Conservation (phyloP, 495 filamentous ascomycete genomes). For the Chlorociboria aeruginascens region DNA sequence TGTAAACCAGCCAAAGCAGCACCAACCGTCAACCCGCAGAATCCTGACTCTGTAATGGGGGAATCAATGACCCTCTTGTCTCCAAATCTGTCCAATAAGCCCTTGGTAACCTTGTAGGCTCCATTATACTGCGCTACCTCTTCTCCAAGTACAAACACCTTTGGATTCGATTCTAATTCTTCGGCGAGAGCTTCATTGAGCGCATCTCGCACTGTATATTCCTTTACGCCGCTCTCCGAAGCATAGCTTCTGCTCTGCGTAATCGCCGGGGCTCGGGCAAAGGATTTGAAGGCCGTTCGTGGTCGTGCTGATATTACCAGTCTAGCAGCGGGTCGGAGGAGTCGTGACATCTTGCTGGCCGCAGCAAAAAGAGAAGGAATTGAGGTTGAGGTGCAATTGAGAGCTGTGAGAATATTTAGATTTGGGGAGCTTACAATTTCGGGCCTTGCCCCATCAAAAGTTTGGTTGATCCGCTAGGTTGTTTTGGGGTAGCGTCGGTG, state of each 20-base stretch:
- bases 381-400: slow-evolving; percentile 5
- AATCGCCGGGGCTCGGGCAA: slow-evolving; percentile 27
- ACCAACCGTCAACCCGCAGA: slow-evolving; percentile 83
- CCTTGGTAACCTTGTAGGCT: slow-evolving; percentile 99
- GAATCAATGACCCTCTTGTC: slow-evolving; percentile 96
- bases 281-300: slow-evolving; percentile 36
- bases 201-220: slow-evolving; percentile 93
- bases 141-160: slow-evolving; percentile 92
- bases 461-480: not conserved
- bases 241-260: slow-evolving; percentile 41
- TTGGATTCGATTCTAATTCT: slow-evolving; percentile 86
- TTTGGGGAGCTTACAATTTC: not conserved
- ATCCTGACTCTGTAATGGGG: slow-evolving; percentile 95
- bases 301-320: slow-evolving; percentile 49
- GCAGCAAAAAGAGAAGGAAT: slow-evolving; percentile 17
- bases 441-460: not conserved
- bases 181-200: slow-evolving; percentile 96
- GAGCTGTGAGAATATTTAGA: not conserved
- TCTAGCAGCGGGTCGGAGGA: slow-evolving; percentile 71
- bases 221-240: slow-evolving; percentile 55
- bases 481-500: not conserved
- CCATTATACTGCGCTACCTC: slow-evolving; percentile 99
- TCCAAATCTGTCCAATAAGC: slow-evolving; percentile 89
- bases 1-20: slow-evolving; percentile 88
- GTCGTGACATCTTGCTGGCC: slow-evolving; percentile 44